Base-by-base conservation (phyloP, 202 grass and related monocot genomes). In the Panicum hallii region DNA sequence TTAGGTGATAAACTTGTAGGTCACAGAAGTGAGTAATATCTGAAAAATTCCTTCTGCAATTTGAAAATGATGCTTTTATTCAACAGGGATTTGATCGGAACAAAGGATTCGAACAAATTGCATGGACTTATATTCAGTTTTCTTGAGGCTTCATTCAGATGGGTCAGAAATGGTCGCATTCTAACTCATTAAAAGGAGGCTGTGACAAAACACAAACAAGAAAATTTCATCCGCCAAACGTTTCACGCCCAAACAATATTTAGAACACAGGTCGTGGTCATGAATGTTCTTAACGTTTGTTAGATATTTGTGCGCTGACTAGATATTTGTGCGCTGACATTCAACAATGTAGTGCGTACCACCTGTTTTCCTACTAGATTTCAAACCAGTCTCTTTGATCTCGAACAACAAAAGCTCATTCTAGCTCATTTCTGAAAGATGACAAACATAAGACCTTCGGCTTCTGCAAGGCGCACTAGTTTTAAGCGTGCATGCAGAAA, bases 161-260 rank as follows among this genome's bases (percentile, higher is more conserved):
- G 22, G 5, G 47, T 47, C 20, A 0, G 0, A 61, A 72, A 34
- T 23, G 4, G 5, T 11, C 62, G 6, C 9, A 71, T 50, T 26
- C 1, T 0, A 14, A 63, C 6, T 42, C 38, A 61, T 23, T 3
- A 2, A 74, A 53, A 62, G 1, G 16, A 5, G 14, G 34, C 23
- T 13, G 17, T 11, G 1, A 19, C 17, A 22, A 15, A 12, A 57
- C n/a, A 48, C 44, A 38, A 40, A 67, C 15, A 15, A 72, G 15
- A 54, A 5, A 53, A 10, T 46, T 17, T 17, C 19, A 13, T 6
- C 23, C 2, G 47, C 9, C 32, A 53, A 72, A 53, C 6, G 43
- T 44, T 47, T 80, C 22, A 65, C 14, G 66, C 16, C 57, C 11
- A 47, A 78, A 66, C 9, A 77, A 43, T 26, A 77, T 69, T 14